Evolutionary conservation across 768 basidiomycete species (phyloP).

Genomic region (Cyclocybe cylindracea): DNA sequence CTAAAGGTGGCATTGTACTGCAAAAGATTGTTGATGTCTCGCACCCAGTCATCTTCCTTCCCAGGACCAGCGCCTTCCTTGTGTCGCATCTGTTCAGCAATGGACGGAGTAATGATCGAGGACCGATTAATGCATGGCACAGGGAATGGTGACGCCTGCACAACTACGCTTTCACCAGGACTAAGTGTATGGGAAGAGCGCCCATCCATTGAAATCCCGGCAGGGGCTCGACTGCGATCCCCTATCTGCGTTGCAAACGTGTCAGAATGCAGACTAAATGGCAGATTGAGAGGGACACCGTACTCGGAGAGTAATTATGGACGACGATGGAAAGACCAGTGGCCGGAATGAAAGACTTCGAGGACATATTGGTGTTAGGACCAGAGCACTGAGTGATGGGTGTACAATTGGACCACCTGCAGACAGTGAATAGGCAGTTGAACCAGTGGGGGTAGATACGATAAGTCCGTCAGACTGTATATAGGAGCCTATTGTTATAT

Average conservation of each 20-base stretch:
- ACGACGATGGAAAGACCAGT: slow-evolving; percentile 84
- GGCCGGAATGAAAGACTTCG: slow-evolving; percentile 91
- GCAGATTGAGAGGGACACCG: slow-evolving; percentile 21
- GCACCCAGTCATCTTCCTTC: slow-evolving; percentile 94
- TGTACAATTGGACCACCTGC: slow-evolving; percentile 97
- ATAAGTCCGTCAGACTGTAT: slow-evolving; percentile 89
- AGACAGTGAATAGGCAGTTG: slow-evolving; percentile 94
- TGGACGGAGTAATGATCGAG: slow-evolving; percentile 60
- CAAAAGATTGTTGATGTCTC: slow-evolving; percentile 91
- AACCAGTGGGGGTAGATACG: slow-evolving; percentile 94
- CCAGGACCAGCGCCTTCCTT: slow-evolving; percentile 74
- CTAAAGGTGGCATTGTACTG: slow-evolving; percentile 95
- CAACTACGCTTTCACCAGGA: slow-evolving; percentile 83
- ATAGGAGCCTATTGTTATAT: neutral
- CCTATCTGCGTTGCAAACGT: slow-evolving; percentile 59
- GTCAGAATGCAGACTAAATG: neutral
- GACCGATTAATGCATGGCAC: slow-evolving; percentile 93
- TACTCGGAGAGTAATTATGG: slow-evolving; percentile 73
- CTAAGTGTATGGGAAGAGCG: slow-evolving; percentile 79
- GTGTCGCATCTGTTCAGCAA: slow-evolving; percentile 39
- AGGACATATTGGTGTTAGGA: slow-evolving; percentile 95
- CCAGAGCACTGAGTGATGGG: slow-evolving; percentile 85
- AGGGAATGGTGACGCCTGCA: slow-evolving; percentile 84
- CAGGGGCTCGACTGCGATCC: slow-evolving; percentile 80
- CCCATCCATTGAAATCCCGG: slow-evolving; percentile 93